phyloP scores from a whole-genome alignment of 2,329 filamentous ascomycete species.

The Ceratocystis cacaofunesta region DNA sequence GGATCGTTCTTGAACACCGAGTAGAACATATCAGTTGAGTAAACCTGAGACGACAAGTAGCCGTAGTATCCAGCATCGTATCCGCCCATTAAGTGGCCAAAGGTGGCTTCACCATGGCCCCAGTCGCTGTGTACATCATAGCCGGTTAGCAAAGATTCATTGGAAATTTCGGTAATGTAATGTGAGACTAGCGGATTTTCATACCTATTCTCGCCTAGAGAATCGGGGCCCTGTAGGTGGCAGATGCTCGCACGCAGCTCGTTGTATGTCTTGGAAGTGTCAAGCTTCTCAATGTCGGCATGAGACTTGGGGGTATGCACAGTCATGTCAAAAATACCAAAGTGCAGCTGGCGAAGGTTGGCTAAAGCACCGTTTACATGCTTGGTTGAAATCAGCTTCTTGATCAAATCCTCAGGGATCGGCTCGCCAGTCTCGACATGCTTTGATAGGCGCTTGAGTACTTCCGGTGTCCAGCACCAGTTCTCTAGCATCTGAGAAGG shows the following conservation, averaged over 20 bases:
- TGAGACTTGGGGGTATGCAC: slow-evolving; percentile 59
- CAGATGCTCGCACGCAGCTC: slow-evolving; percentile 54
- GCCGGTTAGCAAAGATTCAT: slow-evolving; percentile 1
- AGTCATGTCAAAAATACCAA: slow-evolving; percentile 73
- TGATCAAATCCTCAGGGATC: slow-evolving; percentile 61
- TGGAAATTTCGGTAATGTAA: background rate
- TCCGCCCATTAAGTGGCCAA: slow-evolving; percentile 69
- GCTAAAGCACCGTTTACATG: slow-evolving; percentile 69
- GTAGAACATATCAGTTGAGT: slow-evolving; percentile 77
- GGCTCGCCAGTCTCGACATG: slow-evolving; percentile 57
- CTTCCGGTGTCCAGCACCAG: slow-evolving; percentile 56
- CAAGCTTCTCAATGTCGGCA: slow-evolving; percentile 49
- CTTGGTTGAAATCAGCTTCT: slow-evolving; percentile 60
- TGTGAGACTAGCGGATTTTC: slow-evolving; percentile 19
- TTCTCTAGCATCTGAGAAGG: slow-evolving; percentile 62
- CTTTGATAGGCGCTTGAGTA: slow-evolving; percentile 51
- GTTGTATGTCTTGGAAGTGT: slow-evolving; percentile 57
- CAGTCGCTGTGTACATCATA: slow-evolving; percentile 34
- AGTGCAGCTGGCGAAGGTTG: slow-evolving; percentile 65
- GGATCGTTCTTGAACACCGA: slow-evolving; percentile 62
- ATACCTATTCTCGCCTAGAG: slow-evolving; percentile 41
- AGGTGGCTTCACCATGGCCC: slow-evolving; percentile 66
- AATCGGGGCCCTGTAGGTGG: slow-evolving; percentile 60
- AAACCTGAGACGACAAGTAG: slow-evolving; percentile 61
- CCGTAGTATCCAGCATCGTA: slow-evolving; percentile 79